Conservation (phyloP, 768 basidiomycete genomes). For the Xerocomellus chrysenteron region DNA sequence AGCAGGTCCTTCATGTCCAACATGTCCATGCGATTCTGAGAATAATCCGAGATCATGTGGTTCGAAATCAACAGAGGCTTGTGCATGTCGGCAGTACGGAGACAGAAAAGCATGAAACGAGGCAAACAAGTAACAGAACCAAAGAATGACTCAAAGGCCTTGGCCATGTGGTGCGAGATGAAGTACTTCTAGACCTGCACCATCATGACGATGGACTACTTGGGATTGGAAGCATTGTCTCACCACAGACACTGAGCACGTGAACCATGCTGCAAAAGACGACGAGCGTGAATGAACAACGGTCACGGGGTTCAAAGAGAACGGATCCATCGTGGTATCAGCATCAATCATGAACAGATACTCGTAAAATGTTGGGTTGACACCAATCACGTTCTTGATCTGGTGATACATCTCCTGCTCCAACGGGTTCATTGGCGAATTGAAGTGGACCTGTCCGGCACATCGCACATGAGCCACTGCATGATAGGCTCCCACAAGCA, state of each 20-base stretch:
- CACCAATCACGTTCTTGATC: constrained; percentile 99
- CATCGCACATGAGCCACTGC: not conserved
- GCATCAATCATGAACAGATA: constrained; percentile 92
- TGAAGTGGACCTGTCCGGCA: constrained; percentile 81
- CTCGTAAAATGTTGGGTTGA: constrained; percentile 98
- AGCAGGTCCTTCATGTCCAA: constrained; percentile 98
- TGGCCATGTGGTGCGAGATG: constrained; percentile 98
- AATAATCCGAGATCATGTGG: constrained; percentile 87
- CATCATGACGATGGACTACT: constrained; percentile 95
- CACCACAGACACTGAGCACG: constrained; percentile 91
- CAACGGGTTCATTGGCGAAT: too few species aligned
- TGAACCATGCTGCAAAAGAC: constrained; percentile 80
- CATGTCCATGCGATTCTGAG: constrained; percentile 96
- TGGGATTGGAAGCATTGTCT: constrained; percentile 88
- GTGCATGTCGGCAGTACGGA: constrained; percentile 91
- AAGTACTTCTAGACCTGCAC: constrained; percentile 99
- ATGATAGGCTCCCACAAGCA: not conserved
- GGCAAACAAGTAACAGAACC: constrained; percentile 98
- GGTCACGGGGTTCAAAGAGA: constrained; percentile 66
- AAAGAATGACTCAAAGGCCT: constrained; percentile 95
- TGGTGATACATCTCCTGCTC: too few species aligned
- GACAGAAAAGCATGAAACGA: constrained; percentile 96
- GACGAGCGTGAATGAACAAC: not conserved
- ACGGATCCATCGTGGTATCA: constrained; percentile 88
- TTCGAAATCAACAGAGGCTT: constrained; percentile 93